Evolutionary conservation across 2,329 filamentous ascomycete genomes (phyloP).

Genomic region (Hymenoscyphus fructigenus): DNA sequence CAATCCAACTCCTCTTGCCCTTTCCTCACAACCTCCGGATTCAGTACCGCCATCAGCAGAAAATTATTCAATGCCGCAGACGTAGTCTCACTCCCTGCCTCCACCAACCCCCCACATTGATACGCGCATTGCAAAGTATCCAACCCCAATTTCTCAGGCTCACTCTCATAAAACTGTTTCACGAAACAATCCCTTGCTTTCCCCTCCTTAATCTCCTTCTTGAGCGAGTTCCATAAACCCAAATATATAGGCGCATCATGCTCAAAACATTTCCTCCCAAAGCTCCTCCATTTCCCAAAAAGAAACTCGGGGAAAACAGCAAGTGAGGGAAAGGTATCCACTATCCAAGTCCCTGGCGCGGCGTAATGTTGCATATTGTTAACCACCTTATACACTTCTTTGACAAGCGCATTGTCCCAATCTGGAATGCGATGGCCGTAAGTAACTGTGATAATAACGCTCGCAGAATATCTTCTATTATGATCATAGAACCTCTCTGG

Average conservation of each 20-base stretch:
- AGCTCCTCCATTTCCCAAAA: slow-evolving; percentile 24
- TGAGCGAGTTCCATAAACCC: slow-evolving; percentile 43
- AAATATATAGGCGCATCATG: slow-evolving; percentile 27
- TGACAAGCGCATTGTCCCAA: slow-evolving; percentile 38
- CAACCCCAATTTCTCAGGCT: slow-evolving; percentile 43
- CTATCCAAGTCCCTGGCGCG: slow-evolving; percentile 40
- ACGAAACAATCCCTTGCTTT: slow-evolving; percentile 44
- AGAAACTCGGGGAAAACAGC: slow-evolving; percentile 30
- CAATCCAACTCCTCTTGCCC: slow-evolving; percentile 43
- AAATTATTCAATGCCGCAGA: slow-evolving; percentile 34
- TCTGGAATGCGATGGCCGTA: slow-evolving; percentile 42
- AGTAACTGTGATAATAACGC: slow-evolving; percentile 43
- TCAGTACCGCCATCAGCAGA: slow-evolving; percentile 40
- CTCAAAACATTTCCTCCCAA: slow-evolving; percentile 18
- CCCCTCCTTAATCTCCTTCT: slow-evolving; percentile 34
- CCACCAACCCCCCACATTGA: slow-evolving; percentile 46
- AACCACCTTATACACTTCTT: slow-evolving; percentile 38
- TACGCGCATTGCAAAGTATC: slow-evolving; percentile 45
- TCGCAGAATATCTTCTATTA: slow-evolving; percentile 43
- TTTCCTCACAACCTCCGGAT: slow-evolving; percentile 38
- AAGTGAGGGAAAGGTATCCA: slow-evolving; percentile 38
- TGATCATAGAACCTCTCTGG: slow-evolving; percentile 41
- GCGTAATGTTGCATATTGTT: slow-evolving; percentile 40
- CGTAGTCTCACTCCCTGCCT: slow-evolving; percentile 39
- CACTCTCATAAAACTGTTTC: slow-evolving; percentile 41